phyloP scores from a whole-genome alignment of 225 moss, liverwort and hornwort species.

The Sphagnum tenellum region DNA sequence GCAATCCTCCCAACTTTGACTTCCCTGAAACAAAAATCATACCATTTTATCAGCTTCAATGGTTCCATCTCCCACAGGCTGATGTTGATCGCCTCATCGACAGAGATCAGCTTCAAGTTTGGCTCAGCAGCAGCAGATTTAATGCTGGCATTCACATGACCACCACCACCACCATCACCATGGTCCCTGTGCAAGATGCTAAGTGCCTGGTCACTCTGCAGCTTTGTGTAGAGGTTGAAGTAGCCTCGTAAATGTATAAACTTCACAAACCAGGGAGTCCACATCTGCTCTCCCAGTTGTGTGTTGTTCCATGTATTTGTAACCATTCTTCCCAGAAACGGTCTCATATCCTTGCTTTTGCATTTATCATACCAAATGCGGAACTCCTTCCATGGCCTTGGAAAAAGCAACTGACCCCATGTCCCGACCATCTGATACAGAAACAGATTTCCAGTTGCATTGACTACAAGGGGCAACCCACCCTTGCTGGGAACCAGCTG shows the following conservation, averaged over 20 bases:
- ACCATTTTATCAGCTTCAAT: slow-evolving; percentile 45
- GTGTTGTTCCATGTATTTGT: slow-evolving; percentile 85
- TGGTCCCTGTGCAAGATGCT: slow-evolving; percentile 75
- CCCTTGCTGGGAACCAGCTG: slow-evolving; percentile 76
- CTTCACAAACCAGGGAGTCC: slow-evolving; percentile 95
- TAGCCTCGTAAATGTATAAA: slow-evolving; percentile 69
- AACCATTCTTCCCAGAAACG: slow-evolving; percentile 70
- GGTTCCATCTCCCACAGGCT: slow-evolving; percentile 78
- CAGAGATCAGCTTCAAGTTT: slow-evolving; percentile 48
- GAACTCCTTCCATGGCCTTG: slow-evolving; percentile 91
- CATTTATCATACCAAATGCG: slow-evolving; percentile 77
- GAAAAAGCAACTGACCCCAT: slow-evolving; percentile 94
- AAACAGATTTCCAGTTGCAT: slow-evolving; percentile 64
- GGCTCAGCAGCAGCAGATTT: slow-evolving; percentile 26
- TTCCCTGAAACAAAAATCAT: slow-evolving; percentile 77
- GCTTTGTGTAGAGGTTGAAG: slow-evolving; percentile 84
- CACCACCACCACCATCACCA: slow-evolving; percentile 3
- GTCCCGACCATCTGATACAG: slow-evolving; percentile 77
- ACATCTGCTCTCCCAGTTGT: slow-evolving; percentile 65
- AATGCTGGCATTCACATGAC: slow-evolving; percentile 24
- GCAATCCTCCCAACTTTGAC: slow-evolving; percentile 37
- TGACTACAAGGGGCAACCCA: slow-evolving; percentile 51
- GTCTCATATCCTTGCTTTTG: slow-evolving; percentile 62
- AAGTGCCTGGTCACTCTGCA: slow-evolving; percentile 51
- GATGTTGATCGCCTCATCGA: slow-evolving; percentile 20